Conservation (phyloP, 2,329 filamentous ascomycete species). For the Claviceps sorghi region DNA sequence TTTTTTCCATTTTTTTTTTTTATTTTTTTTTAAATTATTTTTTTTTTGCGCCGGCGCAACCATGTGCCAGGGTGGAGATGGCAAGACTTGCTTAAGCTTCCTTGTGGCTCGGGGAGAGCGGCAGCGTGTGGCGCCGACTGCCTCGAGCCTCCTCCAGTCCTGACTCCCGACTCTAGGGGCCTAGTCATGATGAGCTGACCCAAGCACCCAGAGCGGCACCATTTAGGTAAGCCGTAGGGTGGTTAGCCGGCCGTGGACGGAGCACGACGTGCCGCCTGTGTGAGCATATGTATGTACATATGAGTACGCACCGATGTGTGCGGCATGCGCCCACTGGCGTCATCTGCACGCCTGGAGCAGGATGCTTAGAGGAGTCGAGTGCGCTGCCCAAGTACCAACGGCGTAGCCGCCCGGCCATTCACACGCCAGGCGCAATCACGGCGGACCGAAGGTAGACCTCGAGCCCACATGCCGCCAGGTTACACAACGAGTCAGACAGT, state of each 20-base stretch:
- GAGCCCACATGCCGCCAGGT: background rate
- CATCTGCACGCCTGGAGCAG: background rate
- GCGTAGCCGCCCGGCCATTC: no score
- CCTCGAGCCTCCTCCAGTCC: background rate
- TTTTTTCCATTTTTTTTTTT: no score
- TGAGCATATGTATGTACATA: background rate
- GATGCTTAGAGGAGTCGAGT: background rate
- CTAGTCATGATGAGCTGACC: no score
- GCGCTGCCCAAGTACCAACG: no score
- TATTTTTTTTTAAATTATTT: no score
- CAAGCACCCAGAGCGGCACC: background rate
- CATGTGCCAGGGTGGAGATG: constrained; percentile 16
- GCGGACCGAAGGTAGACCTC: background rate
- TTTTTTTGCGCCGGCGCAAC: constrained; percentile 6
- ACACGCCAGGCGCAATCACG: background rate
- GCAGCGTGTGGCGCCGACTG: background rate
- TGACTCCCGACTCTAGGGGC: no score
- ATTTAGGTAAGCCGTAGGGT: background rate
- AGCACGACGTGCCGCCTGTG: background rate
- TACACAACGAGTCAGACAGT: background rate
- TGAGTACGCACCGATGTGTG: no score
- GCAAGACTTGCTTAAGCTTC: constrained; percentile 10
- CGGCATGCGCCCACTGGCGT: background rate
- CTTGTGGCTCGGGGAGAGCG: background rate
- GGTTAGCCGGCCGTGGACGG: background rate